Percentiles rank a stretch among this genome's conserved stretches.
Conservation (phyloP, 306 rosid genomes). For the Hippophae tibetana region DNA sequence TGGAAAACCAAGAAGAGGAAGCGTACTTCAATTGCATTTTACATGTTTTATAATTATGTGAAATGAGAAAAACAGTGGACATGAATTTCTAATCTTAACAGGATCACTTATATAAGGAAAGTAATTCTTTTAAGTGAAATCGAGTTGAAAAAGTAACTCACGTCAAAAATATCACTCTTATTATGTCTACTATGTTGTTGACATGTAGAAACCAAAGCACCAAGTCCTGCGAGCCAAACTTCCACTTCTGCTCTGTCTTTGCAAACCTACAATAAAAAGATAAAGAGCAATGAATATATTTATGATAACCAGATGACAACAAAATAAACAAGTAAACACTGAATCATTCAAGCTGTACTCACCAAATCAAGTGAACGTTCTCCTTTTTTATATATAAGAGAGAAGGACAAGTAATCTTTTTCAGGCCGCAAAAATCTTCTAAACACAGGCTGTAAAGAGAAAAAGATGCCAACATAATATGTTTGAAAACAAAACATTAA, state of each 20-base stretch:
- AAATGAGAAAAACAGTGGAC: no score
- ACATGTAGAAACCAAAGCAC: constrained; percentile 54
- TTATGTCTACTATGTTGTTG: constrained; percentile 27
- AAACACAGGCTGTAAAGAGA: constrained; percentile 68
- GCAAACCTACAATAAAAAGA: constrained; percentile 57
- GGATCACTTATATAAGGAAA: neutral
- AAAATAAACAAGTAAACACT: constrained; percentile 7
- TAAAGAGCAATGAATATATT: constrained; percentile 9
- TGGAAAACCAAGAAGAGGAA: neutral
- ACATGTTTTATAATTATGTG: neutral
- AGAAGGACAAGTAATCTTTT: constrained; percentile 83
- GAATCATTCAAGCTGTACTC: constrained; percentile 20
- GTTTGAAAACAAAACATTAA: neutral
- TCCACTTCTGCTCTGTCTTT: constrained; percentile 89
- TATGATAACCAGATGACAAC: constrained; percentile 7
- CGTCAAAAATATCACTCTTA: constrained; percentile 52
- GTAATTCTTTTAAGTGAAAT: neutral
- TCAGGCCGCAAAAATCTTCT: constrained; percentile 87
- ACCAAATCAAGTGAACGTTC: constrained; percentile 94
- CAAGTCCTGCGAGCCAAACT: constrained; percentile 71
- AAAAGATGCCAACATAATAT: constrained; percentile 3
- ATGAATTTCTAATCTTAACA: neutral
- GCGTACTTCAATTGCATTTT: neutral
- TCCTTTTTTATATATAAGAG: constrained; percentile 64
- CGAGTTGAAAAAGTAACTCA: constrained; percentile 34